Base-by-base conservation (phyloP, 2,329 filamentous ascomycete genomes). In the Daldinia eschscholtzii region DNA sequence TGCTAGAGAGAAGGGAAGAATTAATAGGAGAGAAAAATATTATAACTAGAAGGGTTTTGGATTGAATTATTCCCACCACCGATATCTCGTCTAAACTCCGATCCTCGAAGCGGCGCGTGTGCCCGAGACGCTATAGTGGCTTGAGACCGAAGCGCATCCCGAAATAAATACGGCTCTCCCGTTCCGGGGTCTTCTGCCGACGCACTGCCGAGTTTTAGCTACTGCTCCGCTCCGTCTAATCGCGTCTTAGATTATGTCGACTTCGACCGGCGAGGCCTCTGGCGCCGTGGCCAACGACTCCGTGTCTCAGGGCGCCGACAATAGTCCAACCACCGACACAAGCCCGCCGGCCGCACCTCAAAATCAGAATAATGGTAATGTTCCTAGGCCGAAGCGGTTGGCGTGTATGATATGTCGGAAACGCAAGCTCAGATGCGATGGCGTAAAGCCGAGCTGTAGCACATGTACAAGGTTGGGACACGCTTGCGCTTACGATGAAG, bases 371-470 rank as follows among this genome's bases (percentile, higher is more conserved):
- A 89, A 90, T 71, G 80, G 83, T 56, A 85, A 80, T 74, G 85
- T 93, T 23, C 91, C 92, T 57, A 93, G 93, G 76, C 90, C 91
- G n/a, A 98, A 98, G 85, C 89, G 95, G 73, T 92, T 98, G 75
- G 96, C 96, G 41, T 99, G 96, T 80, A 93, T 97, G 77, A 90
- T 98, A 70, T 99, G 96, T 79, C 87, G 95, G 75, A 96, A 94
- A 81, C 88, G 95, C 78, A 98, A 98, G 82, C 84, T 98, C 73
- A 92, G 92, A 81, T 98, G 94, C 80, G 94, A 98, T 79, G 94
- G 94, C 41, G 83, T 87, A 60, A 90, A 92, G 71, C 94, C 94
- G 23, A 93, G 92, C 73, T 97, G 94, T 79, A 93, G 92, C 75
- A 97, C 94, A 28, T 98, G 94, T 80, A 90, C 92, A 35, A 87